Evolutionary conservation across 768 basidiomycete species (phyloP).

Genomic region (Pulveroboletus sp.): DNA sequence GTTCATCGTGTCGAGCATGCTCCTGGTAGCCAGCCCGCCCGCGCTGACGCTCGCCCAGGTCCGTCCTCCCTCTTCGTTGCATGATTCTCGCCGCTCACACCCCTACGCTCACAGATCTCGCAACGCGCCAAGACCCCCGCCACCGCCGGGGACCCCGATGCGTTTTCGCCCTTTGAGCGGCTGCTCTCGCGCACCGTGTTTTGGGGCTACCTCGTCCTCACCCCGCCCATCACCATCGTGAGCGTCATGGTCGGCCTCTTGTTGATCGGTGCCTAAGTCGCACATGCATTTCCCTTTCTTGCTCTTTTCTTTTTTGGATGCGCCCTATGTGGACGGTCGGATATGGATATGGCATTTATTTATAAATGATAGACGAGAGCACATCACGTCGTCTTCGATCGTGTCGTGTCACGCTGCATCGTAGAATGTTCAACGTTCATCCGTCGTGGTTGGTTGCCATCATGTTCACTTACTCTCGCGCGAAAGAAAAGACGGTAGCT

Average conservation of each 20-base stretch:
- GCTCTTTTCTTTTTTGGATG: neutral
- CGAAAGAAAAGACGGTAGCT: too few relatives aligned
- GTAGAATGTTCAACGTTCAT: too few relatives aligned
- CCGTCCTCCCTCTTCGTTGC: neutral
- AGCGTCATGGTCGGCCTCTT: constrained; percentile 74
- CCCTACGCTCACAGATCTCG: constrained; percentile 13
- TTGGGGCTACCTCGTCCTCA: constrained; percentile 87
- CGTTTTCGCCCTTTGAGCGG: constrained; percentile 61
- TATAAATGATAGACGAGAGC: neutral
- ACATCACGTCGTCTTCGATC: neutral
- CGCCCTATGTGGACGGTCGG: neutral
- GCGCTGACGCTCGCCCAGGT: constrained; percentile 68
- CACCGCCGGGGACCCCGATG: neutral
- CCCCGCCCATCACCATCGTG: constrained; percentile 76
- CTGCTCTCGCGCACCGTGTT: constrained; percentile 89
- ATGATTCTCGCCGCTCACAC: neutral
- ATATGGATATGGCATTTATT: too few relatives aligned
- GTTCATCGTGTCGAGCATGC: constrained; percentile 79
- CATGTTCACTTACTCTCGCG: too few relatives aligned
- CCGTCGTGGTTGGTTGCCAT: too few relatives aligned
- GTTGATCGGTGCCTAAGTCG: constrained; percentile 42
- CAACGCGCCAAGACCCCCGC: constrained; percentile 9
- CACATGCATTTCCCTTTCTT: neutral
- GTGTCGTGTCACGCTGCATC: too few relatives aligned
- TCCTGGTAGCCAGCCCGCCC: constrained; percentile 80